These are phyloP conservation scores for Orbilia blumenaviensis DNA, from an alignment of 2,329 filamentous ascomycete genomes.

Conservation along the genomic window DNA sequence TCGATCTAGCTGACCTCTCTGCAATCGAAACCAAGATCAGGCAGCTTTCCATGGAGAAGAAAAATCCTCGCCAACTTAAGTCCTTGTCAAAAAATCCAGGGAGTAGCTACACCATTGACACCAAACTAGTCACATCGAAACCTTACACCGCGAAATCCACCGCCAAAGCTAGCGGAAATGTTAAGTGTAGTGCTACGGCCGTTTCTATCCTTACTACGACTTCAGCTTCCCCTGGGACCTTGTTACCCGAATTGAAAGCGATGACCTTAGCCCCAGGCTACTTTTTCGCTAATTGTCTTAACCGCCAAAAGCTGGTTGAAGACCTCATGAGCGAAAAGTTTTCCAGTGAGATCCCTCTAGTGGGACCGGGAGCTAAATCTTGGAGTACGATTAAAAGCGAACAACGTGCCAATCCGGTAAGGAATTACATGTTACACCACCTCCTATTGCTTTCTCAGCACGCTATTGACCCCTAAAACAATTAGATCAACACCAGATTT, in stretches of 20 bases:
- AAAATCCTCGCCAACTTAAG: conserved; percentile 42
- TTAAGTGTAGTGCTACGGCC: not conserved
- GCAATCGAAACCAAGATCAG: conserved; percentile 43
- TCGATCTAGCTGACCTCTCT: conserved; percentile 13
- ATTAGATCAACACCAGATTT: conserved; percentile 11
- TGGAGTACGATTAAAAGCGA: conserved; percentile 33
- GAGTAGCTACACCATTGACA: conserved; percentile 1
- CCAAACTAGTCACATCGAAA: no score
- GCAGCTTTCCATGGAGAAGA: conserved; percentile 21
- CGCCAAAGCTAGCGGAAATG: not conserved
- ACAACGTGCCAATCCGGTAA: conserved; percentile 11
- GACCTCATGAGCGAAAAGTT: conserved; percentile 12
- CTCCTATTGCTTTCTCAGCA: no score
- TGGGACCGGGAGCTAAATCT: conserved; percentile 39
- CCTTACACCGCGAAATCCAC: not conserved
- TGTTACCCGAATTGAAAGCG: not conserved
- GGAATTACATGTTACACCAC: not conserved
- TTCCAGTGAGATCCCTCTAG: conserved; percentile 8
- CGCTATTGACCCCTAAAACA: not conserved
- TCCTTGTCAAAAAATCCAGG: conserved; percentile 16
- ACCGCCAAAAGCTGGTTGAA: conserved; percentile 16
- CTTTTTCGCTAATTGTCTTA: conserved; percentile 20
- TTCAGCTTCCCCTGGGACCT: not conserved
- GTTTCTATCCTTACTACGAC: not conserved
- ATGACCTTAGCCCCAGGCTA: not conserved